Evolutionary conservation across 2,329 filamentous ascomycete genomes (phyloP), one percentile per base, ranked within the genome.

Genomic region (Aspergillus costaricaensis): DNA sequence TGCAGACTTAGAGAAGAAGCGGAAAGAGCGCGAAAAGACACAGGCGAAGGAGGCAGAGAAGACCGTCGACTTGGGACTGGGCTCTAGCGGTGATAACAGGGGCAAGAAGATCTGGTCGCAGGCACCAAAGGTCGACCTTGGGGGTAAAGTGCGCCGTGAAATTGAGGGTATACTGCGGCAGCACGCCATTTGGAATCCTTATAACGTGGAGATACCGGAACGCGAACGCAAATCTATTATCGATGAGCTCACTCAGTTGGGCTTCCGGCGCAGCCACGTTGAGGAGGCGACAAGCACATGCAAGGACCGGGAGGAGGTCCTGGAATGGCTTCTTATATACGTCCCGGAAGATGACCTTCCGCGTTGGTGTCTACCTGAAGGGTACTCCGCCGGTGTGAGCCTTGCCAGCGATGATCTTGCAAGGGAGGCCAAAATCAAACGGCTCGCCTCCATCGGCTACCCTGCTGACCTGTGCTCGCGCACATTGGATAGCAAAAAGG

Each of bases 281-380:
- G 88, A 96, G 71, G 95, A 99, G 77, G 94, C 95, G 8, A 86
- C 91, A 1, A 87, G 87, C 48, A 87, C 93, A 69, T 97, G 93
- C 79, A 96, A 94, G 75, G 92, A 96, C 73, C 85, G 90, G 30
- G 93, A 97, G 73, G 95, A 99, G 77, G 89, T 92, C 15, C 83
- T 99, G 2, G 94, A 98, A 74, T 99, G 95, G 95, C 83, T 99
- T 15, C 84, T 99, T 52, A 93, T 98, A 55, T 94, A 99, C 76
- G 92, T 99, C 2, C 95, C 95, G 1, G 95, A 99, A 73, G 95
- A 99, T 72, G 95, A 98, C 70, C 80, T 98, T n/a, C 95, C 95
- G 1, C 82, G 85, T 6, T 98, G 94, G 92, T 91, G 91, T 68
- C 80, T 99, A 44, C 95, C 95, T 0, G 93, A 96, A 76, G 91